A percentile compares a stretch with the other conserved stretches of the same genome.
phyloP scores from a whole-genome alignment of 148 eudicot genomes.

The Silene conica region DNA sequence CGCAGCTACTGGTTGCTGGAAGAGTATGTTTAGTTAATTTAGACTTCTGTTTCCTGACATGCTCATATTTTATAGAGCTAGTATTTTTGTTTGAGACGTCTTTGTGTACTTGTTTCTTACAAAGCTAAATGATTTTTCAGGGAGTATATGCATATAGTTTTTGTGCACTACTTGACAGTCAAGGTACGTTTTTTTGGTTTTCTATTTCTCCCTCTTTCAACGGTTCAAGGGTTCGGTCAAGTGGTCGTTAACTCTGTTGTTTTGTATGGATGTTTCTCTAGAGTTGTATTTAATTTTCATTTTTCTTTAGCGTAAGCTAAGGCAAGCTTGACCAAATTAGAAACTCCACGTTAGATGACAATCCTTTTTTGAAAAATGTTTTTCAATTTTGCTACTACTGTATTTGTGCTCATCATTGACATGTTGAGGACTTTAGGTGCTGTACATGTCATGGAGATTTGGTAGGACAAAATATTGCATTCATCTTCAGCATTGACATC shows the following conservation, averaged over 20 bases:
- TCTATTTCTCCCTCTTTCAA: neutral
- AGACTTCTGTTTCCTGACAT: neutral
- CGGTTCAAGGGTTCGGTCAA: neutral
- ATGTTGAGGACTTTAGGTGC: neutral
- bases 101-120: slow-evolving; percentile 12
- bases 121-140: slow-evolving; percentile 31
- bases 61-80: neutral
- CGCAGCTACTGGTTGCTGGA: slow-evolving; percentile 67
- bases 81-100: slow-evolving; percentile 1
- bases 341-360: neutral
- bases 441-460: no score
- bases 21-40: slow-evolving; percentile 42
- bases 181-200: slow-evolving; percentile 31
- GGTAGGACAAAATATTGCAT: no score
- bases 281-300: neutral
- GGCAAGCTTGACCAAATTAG: neutral
- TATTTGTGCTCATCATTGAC: neutral
- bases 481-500: no score
- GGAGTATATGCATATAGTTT: slow-evolving; percentile 54
- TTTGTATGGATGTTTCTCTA: neutral
- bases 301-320: neutral
- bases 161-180: slow-evolving; percentile 62
- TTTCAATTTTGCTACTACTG: neutral
- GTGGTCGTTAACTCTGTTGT: neutral
- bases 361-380: no score